Percentiles rank a stretch among this genome's conserved stretches.
phyloP scores from a whole-genome alignment of 1,139 yeast species.

The Hansenula sp. region DNA sequence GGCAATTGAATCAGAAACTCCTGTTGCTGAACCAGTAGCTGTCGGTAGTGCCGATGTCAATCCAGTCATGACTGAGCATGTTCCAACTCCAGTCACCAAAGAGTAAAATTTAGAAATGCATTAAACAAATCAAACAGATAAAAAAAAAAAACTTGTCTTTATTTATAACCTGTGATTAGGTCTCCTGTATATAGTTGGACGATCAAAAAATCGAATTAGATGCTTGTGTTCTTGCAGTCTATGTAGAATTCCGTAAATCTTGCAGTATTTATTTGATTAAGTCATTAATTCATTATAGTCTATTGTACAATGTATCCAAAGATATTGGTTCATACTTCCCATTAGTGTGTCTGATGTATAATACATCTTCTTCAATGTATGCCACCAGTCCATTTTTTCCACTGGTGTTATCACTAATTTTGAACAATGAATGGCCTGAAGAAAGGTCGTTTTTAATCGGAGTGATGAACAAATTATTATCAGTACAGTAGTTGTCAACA shows the following conservation, averaged over 20 bases:
- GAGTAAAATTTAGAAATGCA: not conserved
- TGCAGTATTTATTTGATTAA: too few relatives aligned
- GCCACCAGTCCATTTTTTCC: slow-evolving; percentile 29
- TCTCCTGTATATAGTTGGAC: not conserved
- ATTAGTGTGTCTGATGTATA: slow-evolving; percentile 31
- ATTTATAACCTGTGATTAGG: too few relatives aligned
- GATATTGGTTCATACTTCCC: slow-evolving; percentile 31
- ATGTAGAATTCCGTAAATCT: too few relatives aligned
- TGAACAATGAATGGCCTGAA: slow-evolving; percentile 31
- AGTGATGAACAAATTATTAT: slow-evolving; percentile 23
- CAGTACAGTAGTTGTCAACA: slow-evolving; percentile 37
- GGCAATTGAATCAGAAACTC: slow-evolving; percentile 13
- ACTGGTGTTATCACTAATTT: slow-evolving; percentile 26
- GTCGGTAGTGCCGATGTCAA: slow-evolving; percentile 3
- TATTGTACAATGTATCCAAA: slow-evolving; percentile 22
- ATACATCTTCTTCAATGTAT: slow-evolving; percentile 41
- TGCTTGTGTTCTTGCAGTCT: not conserved
- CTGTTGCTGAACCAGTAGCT: slow-evolving; percentile 7
- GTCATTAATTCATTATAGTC: slow-evolving; percentile 1
- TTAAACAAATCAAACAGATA: too few relatives aligned
- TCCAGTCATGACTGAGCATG: slow-evolving; percentile 2
- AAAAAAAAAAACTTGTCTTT: too few relatives aligned
- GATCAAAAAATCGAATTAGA: not conserved
- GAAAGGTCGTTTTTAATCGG: slow-evolving; percentile 13
- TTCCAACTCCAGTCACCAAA: not conserved